phyloP scores from a whole-genome alignment of 169 alveolate genomes.

The Eimeria praecox region DNA sequence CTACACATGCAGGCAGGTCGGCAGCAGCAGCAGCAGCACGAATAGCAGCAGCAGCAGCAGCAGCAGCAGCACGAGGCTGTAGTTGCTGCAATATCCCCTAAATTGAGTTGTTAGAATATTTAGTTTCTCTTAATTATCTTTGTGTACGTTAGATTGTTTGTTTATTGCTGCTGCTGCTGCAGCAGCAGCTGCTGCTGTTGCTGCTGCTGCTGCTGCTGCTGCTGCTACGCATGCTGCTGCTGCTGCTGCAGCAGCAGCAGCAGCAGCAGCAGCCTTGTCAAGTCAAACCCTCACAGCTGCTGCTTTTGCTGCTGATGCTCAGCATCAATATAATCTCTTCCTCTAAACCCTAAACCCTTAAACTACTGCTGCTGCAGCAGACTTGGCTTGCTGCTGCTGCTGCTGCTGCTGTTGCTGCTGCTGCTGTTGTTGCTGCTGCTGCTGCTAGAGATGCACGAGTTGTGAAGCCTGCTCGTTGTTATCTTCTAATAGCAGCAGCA shows the following conservation, averaged over 20 bases:
- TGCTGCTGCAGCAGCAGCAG: slow-evolving; percentile 38
- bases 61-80: neutral
- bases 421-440: slow-evolving; percentile 55
- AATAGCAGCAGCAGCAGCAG: neutral
- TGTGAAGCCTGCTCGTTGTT: neutral
- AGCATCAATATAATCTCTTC: neutral
- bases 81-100: neutral
- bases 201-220: slow-evolving; percentile 24
- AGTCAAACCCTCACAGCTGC: too few relatives aligned
- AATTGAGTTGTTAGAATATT: too few relatives aligned
- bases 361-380: slow-evolving; percentile 18
- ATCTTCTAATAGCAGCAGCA: slow-evolving; percentile 37
- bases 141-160: neutral
- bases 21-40: slow-evolving; percentile 34
- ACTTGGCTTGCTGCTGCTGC: slow-evolving; percentile 39
- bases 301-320: slow-evolving; percentile 6
- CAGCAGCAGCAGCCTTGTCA: slow-evolving; percentile 23
- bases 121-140: neutral
- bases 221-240: slow-evolving; percentile 26
- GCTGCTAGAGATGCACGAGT: neutral
- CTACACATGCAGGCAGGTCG: slow-evolving; percentile 41
- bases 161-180: slow-evolving; percentile 11
- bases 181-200: slow-evolving; percentile 35
- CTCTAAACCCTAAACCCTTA: too few relatives aligned
- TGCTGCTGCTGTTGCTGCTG: slow-evolving; percentile 60